These are phyloP conservation scores for Sclerotinia trifoliorum DNA, from an alignment of 2,329 filamentous ascomycete genomes.

Conservation along the genomic window DNA sequence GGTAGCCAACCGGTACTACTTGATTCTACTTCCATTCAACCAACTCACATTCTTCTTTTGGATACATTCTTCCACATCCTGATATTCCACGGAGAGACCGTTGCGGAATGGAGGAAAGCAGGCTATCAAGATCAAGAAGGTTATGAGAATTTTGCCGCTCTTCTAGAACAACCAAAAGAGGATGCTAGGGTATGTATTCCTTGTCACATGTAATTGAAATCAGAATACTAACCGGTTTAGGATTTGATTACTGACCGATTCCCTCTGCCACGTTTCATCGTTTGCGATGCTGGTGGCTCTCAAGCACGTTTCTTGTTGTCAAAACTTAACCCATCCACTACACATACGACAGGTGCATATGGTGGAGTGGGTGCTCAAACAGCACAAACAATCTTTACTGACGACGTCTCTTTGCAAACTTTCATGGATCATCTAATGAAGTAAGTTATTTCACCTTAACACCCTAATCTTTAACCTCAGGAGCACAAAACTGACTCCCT, in stretches of 20 bases:
- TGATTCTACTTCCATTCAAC: conserved; percentile 94
- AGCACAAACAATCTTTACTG: conserved; percentile 97
- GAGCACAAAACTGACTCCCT: conserved; percentile 24
- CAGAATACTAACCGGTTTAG: conserved; percentile 46
- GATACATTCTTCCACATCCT: conserved; percentile 99
- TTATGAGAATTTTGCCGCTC: conserved; percentile 88
- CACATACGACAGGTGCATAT: conserved; percentile 89
- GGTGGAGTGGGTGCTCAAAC: conserved; percentile 82
- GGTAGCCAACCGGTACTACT: conserved; percentile 90
- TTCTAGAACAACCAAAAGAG: conserved; percentile 92
- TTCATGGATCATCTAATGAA: conserved; percentile 99
- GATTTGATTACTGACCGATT: conserved; percentile 97
- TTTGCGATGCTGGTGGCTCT: conserved; percentile 96
- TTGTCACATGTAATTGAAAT: conserved; percentile 1
- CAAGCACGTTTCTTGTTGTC: conserved; percentile 95
- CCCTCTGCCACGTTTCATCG: conserved; percentile 96
- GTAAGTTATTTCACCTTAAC: conserved; percentile 51
- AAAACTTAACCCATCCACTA: conserved; percentile 96
- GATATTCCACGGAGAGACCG: conserved; percentile 97
- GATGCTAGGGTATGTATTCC: conserved; percentile 74
- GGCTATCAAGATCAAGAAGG: conserved; percentile 98
- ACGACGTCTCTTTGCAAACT: conserved; percentile 95
- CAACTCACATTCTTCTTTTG: conserved; percentile 86
- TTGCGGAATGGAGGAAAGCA: conserved; percentile 96
- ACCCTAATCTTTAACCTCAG: conserved; percentile 24